Percentiles rank a stretch among this genome's conserved stretches.
These are phyloP conservation scores for Dictyostelium intermedium DNA, from an alignment of 78 protist genomes.

Conservation along the genomic window DNA sequence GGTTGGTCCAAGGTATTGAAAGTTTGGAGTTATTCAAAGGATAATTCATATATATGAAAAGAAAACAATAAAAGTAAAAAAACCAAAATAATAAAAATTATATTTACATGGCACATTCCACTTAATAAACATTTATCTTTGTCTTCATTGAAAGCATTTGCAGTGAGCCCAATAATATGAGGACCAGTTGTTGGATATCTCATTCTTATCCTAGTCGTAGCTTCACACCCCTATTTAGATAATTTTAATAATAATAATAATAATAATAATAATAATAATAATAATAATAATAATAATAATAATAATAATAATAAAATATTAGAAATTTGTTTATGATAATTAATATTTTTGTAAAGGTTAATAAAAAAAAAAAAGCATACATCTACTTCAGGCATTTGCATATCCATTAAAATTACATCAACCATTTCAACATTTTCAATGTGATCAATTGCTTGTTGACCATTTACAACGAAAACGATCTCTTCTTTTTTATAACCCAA, in stretches of 20 bases:
- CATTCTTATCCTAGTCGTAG: slow-evolving; percentile 5
- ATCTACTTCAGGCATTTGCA: slow-evolving; percentile 54
- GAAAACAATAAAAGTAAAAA: not conserved
- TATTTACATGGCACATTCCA: slow-evolving; percentile 59
- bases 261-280: no score
- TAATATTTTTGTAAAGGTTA: no score
- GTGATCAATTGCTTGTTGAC: slow-evolving; percentile 47
- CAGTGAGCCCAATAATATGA: slow-evolving; percentile 58
- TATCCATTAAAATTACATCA: slow-evolving; percentile 47
- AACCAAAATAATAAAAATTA: not conserved
- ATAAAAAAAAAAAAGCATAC: slow-evolving; percentile 1
- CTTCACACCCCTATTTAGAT: not conserved
- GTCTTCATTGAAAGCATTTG: slow-evolving; percentile 38
- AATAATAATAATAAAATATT: no score
- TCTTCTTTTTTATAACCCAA: slow-evolving; percentile 35
- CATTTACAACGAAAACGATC: slow-evolving; percentile 32
- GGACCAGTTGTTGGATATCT: slow-evolving; percentile 19
- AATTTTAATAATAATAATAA: no score
- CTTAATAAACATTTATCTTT: slow-evolving; percentile 53
- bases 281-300: no score
- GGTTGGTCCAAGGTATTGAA: not conserved
- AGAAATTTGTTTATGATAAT: no score
- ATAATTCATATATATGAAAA: no score
- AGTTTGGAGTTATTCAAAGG: no score
- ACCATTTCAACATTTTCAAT: slow-evolving; percentile 14